Evolutionary conservation across 2,329 filamentous ascomycete genomes (phyloP).

Genomic region (Penicillium sp.): DNA sequence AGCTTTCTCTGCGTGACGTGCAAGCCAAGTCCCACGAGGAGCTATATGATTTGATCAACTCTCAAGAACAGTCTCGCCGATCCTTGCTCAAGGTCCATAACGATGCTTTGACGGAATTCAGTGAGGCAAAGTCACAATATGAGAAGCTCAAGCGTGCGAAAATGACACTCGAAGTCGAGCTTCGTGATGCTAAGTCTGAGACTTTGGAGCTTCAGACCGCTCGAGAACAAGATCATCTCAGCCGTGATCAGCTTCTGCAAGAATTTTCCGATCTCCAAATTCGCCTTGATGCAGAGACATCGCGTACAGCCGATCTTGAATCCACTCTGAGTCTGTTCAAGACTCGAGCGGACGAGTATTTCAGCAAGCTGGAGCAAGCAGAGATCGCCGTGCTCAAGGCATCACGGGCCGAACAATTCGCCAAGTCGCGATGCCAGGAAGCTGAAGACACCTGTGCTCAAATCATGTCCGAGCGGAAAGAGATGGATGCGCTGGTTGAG

Average conservation of each 20-base stretch:
- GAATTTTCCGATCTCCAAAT: conserved; percentile 94
- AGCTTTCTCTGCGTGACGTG: conserved; percentile 82
- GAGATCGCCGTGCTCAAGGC: conserved; percentile 94
- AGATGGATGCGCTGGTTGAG: conserved; percentile 80
- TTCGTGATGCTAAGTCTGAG: conserved; percentile 77
- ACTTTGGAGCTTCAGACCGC: conserved; percentile 71
- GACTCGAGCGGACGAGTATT: conserved; percentile 88
- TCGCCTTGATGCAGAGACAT: conserved; percentile 79
- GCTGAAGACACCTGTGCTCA: conserved; percentile 85
- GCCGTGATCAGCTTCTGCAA: conserved; percentile 78
- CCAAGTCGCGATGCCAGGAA: conserved; percentile 80
- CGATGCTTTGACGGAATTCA: conserved; percentile 74
- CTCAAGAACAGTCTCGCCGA: conserved; percentile 81
- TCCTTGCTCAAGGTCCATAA: conserved; percentile 79
- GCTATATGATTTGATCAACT: conserved; percentile 84
- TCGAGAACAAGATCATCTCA: conserved; percentile 80
- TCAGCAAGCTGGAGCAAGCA: conserved; percentile 92
- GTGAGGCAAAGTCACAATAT: conserved; percentile 78
- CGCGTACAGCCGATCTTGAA: conserved; percentile 74
- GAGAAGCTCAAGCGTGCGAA: conserved; percentile 81
- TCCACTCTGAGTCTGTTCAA: conserved; percentile 87
- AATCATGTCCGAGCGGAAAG: conserved; percentile 85
- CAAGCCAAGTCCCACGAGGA: conserved; percentile 93
- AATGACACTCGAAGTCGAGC: conserved; percentile 72
- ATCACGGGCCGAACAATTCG: conserved; percentile 85